These are phyloP conservation scores for Fusarium tupiense DNA, from an alignment of 2,329 filamentous ascomycete genomes.

Conservation along the genomic window DNA sequence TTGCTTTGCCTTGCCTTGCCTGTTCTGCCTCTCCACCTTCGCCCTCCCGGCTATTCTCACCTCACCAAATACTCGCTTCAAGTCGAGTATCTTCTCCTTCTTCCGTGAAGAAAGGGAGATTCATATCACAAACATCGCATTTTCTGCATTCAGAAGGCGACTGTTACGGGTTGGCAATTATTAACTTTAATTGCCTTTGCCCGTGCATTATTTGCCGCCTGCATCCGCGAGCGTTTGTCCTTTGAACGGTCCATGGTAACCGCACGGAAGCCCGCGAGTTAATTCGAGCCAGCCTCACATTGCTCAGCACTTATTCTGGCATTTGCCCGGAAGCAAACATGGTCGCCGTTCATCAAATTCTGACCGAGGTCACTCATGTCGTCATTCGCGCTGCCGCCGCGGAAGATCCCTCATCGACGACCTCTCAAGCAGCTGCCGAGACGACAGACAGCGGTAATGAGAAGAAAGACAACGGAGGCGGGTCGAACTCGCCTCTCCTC, in stretches of 20 bases:
- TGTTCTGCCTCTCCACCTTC: conserved; percentile 35
- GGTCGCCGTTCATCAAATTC: conserved; percentile 40
- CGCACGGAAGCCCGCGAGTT: conserved; percentile 40
- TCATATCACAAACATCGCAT: background rate
- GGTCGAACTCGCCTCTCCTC: conserved; percentile 56
- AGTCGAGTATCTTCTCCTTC: conserved; percentile 23
- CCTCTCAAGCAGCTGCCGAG: conserved; percentile 31
- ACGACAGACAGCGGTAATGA: conserved; percentile 12
- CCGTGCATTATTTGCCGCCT: conserved; percentile 33
- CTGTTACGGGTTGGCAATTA: conserved; percentile 25
- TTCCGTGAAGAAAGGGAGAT: conserved; percentile 11
- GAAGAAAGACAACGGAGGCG: conserved; percentile 39
- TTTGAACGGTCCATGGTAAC: conserved; percentile 41
- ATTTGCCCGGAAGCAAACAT: conserved; percentile 31
- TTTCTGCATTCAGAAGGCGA: conserved; percentile 5
- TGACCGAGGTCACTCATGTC: conserved; percentile 41
- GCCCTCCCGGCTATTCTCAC: conserved; percentile 38
- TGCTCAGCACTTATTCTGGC: conserved; percentile 30
- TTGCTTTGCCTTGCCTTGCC: conserved; percentile 28
- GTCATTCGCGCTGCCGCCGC: conserved; percentile 37
- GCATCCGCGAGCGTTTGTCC: conserved; percentile 29
- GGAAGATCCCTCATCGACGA: conserved; percentile 34
- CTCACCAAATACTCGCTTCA: conserved; percentile 27
- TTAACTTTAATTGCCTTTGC: conserved; percentile 23
- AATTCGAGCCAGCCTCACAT: conserved; percentile 39